Percentiles rank a stretch among this genome's conserved stretches.
Evolutionary conservation across 2,329 filamentous ascomycete genomes (phyloP).

Genomic region (Xylaria polymorpha): DNA sequence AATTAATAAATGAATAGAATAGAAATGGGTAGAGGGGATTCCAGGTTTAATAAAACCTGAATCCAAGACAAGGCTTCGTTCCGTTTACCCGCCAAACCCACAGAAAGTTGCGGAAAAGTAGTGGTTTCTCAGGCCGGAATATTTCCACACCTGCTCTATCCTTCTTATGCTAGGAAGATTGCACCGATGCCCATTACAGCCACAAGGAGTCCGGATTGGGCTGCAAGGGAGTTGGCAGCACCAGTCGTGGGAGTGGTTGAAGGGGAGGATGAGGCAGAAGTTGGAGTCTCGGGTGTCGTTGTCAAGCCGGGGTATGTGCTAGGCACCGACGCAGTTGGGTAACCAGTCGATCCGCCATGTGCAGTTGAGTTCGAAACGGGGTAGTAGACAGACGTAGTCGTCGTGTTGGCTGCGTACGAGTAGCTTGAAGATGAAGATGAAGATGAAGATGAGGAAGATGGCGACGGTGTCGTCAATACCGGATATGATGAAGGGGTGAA

Average conservation of each 20-base stretch:
- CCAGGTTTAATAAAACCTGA: neutral
- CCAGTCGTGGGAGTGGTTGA: conserved; percentile 36
- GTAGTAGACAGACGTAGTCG: conserved; percentile 38
- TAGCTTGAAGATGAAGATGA: conserved; percentile 38
- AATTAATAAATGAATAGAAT: conserved; percentile 36
- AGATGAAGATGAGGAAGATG: conserved; percentile 21
- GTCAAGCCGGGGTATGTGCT: conserved; percentile 36
- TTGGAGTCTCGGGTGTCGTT: conserved; percentile 34
- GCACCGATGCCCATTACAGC: conserved; percentile 46
- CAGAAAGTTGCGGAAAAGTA: neutral
- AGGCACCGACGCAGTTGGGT: conserved; percentile 42
- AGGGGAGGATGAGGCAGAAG: conserved; percentile 33
- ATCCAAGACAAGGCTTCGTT: conserved; percentile 20
- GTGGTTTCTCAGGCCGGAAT: neutral
- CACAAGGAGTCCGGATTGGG: conserved; percentile 46
- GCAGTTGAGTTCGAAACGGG: conserved; percentile 44
- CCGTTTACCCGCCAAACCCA: neutral
- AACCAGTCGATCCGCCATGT: conserved; percentile 41
- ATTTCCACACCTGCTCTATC: neutral
- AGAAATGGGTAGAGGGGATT: conserved; percentile 22
- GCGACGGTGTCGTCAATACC: conserved; percentile 33
- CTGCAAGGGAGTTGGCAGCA: conserved; percentile 42
- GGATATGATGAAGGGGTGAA: conserved; percentile 36
- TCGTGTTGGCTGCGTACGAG: conserved; percentile 30
- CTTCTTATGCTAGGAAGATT: conserved; percentile 45